phyloP scores from a whole-genome alignment of 352 stramenopile species.

The Phytopythium delawarense region DNA sequence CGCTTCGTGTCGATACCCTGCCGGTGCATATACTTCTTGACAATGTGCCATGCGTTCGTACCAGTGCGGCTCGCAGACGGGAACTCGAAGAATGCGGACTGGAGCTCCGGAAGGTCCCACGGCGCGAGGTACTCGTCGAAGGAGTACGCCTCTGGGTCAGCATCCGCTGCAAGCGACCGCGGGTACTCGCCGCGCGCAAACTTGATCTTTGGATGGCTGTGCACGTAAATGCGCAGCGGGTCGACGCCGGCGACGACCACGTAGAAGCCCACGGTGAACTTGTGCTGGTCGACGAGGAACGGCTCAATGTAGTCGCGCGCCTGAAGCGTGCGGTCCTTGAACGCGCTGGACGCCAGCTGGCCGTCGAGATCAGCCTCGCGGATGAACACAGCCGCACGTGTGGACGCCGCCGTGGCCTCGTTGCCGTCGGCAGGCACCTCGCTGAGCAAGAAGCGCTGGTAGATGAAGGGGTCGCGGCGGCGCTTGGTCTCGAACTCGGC shows the following conservation, averaged over 20 bases:
- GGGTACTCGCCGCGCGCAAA: conserved; percentile 71
- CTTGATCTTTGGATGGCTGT: conserved; percentile 65
- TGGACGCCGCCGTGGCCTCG: conserved; percentile 19
- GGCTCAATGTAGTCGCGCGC: conserved; percentile 81
- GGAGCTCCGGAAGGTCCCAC: conserved; percentile 69
- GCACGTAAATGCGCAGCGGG: conserved; percentile 83
- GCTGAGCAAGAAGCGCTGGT: conserved; percentile 62
- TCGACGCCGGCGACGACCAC: conserved; percentile 80
- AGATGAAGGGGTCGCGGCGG: conserved; percentile 40
- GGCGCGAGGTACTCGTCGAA: conserved; percentile 58
- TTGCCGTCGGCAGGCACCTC: conserved; percentile 29
- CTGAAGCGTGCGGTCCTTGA: conserved; percentile 51
- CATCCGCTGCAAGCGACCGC: conserved; percentile 25
- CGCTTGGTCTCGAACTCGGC: conserved; percentile 53
- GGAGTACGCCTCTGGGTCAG: conserved; percentile 49
- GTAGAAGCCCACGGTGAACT: conserved; percentile 88
- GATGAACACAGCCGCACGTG: conserved; percentile 33
- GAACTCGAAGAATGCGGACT: conserved; percentile 57
- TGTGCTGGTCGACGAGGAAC: conserved; percentile 81
- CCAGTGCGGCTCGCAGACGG: conserved; percentile 43
- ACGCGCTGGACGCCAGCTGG: conserved; percentile 36
- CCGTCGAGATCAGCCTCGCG: conserved; percentile 40
- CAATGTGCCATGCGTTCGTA: conserved; percentile 62
- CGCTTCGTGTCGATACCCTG: conserved; percentile 58
- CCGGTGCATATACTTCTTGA: conserved; percentile 58